phyloP scores from a whole-genome alignment of 768 basidiomycete species.

The Phlegmacium glaucopus region DNA sequence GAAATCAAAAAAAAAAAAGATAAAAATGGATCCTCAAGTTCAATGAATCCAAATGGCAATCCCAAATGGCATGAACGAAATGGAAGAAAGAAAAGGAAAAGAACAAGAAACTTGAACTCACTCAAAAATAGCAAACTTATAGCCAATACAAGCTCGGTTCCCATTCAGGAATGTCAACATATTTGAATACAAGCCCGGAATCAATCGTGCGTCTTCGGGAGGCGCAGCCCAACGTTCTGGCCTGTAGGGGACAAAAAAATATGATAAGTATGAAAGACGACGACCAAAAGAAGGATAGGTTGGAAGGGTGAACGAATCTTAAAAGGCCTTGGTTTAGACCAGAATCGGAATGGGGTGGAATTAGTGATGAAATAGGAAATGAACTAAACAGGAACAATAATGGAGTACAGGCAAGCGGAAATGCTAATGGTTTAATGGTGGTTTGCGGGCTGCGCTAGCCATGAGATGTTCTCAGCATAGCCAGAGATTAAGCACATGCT shows the following conservation, averaged over 20 bases:
- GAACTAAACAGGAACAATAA: too few relatives aligned
- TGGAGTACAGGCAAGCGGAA: too few relatives aligned
- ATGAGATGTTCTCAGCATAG: too few relatives aligned
- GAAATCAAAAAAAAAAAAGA: not conserved
- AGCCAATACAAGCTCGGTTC: conserved; percentile 60
- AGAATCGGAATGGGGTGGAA: too few relatives aligned
- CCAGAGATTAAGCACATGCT: too few relatives aligned
- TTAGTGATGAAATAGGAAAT: too few relatives aligned
- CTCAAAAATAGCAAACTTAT: conserved; percentile 59
- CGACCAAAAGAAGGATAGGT: not conserved
- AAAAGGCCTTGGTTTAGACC: too few relatives aligned
- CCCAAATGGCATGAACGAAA: not conserved
- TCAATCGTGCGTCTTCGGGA: conserved; percentile 32
- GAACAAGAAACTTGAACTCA: conserved; percentile 30
- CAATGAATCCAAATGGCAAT: not conserved
- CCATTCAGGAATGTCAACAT: conserved; percentile 57
- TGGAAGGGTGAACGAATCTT: not conserved
- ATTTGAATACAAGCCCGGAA: conserved; percentile 47
- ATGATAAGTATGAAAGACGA: not conserved
- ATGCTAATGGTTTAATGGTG: too few relatives aligned
- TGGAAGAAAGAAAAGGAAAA: conserved; percentile 1
- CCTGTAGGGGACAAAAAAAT: conserved; percentile 27
- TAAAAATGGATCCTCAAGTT: not conserved
- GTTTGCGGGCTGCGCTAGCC: too few relatives aligned
- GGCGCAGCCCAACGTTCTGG: conserved; percentile 59